A percentile compares a stretch with the other conserved stretches of the same genome.
Evolutionary conservation across 768 basidiomycete genomes (phyloP).

Genomic region (Suillus brevipes): DNA sequence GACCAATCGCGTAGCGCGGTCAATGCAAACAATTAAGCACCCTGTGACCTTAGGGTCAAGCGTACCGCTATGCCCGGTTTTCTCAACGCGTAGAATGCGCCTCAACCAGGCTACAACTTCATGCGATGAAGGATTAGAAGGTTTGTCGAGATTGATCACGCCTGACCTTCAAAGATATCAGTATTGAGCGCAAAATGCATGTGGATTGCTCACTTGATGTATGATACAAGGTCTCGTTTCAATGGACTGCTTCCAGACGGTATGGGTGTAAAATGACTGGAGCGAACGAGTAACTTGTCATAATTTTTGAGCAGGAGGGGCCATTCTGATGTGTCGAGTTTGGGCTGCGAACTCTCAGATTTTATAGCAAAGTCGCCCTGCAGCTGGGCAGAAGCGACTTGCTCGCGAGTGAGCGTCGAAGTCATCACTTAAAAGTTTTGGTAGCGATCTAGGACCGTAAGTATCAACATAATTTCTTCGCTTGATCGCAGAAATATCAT

Average conservation of each 20-base stretch:
- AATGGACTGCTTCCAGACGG: slow-evolving; percentile 91
- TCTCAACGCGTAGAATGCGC: slow-evolving; percentile 94
- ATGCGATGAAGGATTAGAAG: slow-evolving; percentile 97
- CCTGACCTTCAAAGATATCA: slow-evolving; percentile 68
- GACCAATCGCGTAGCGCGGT: slow-evolving; percentile 95
- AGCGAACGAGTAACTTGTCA: slow-evolving; percentile 92
- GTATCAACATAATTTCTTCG: neutral
- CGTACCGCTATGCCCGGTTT: slow-evolving; percentile 98
- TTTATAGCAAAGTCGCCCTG: slow-evolving; percentile 81
- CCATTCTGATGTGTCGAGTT: slow-evolving; percentile 95
- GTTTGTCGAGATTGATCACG: slow-evolving; percentile 99
- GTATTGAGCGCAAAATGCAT: neutral
- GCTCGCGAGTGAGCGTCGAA: slow-evolving; percentile 53
- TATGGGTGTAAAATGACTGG: slow-evolving; percentile 97
- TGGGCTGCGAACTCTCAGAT: slow-evolving; percentile 69
- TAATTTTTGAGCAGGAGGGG: slow-evolving; percentile 98
- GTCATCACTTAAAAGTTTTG: slow-evolving; percentile 2
- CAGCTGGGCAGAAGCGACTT: slow-evolving; percentile 74
- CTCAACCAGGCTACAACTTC: slow-evolving; percentile 99
- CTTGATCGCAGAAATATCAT: slow-evolving; percentile 18
- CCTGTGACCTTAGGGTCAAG: slow-evolving; percentile 99
- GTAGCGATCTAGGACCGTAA: neutral
- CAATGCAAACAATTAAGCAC: slow-evolving; percentile 98
- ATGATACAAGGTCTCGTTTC: slow-evolving; percentile 88
- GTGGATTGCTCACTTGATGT: slow-evolving; percentile 71